Evolutionary conservation across 345 rosid species (phyloP).

Genomic region (Linum tenue): DNA sequence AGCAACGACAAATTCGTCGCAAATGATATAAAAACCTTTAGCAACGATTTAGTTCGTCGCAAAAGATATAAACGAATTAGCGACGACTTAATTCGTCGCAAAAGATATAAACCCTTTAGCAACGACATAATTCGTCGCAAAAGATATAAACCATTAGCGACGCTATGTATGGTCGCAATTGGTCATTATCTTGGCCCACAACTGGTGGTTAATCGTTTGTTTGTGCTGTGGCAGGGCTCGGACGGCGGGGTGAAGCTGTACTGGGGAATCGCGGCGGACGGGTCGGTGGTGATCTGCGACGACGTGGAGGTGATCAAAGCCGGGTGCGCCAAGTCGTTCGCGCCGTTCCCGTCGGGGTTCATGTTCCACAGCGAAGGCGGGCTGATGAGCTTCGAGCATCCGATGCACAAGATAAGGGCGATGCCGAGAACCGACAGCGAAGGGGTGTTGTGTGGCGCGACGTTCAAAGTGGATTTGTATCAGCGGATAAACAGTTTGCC

Average conservation of each 20-base stretch:
- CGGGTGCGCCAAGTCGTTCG: conserved; percentile 52
- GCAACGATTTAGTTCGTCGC: too few species aligned
- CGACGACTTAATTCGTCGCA: too few species aligned
- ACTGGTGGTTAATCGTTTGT: too few species aligned
- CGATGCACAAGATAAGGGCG: conserved; percentile 37
- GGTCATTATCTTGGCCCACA: too few species aligned
- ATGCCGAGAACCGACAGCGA: conserved; percentile 29
- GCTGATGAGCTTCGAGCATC: conserved; percentile 42
- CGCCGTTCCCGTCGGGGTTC: conserved; percentile 44
- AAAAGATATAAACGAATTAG: too few species aligned
- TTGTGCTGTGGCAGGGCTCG: conserved; percentile 13
- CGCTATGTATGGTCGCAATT: too few species aligned
- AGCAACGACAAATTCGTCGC: too few species aligned
- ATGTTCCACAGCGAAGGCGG: conserved; percentile 31
- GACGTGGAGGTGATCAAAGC: conserved; percentile 35
- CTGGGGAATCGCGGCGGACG: conserved; percentile 48
- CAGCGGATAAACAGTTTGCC: conserved; percentile 38
- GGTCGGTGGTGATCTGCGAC: conserved; percentile 39
- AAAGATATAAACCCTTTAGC: too few species aligned
- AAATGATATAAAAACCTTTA: too few species aligned
- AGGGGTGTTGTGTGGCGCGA: conserved; percentile 30
- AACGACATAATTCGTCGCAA: too few species aligned
- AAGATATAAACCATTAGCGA: too few species aligned
- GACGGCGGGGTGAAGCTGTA: conserved; percentile 35
- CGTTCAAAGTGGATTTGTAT: conserved; percentile 35